Percentiles rank a stretch among this genome's conserved stretches.
phyloP scores from a whole-genome alignment of 2,329 filamentous ascomycete species.

The Aspergillus cejpii region DNA sequence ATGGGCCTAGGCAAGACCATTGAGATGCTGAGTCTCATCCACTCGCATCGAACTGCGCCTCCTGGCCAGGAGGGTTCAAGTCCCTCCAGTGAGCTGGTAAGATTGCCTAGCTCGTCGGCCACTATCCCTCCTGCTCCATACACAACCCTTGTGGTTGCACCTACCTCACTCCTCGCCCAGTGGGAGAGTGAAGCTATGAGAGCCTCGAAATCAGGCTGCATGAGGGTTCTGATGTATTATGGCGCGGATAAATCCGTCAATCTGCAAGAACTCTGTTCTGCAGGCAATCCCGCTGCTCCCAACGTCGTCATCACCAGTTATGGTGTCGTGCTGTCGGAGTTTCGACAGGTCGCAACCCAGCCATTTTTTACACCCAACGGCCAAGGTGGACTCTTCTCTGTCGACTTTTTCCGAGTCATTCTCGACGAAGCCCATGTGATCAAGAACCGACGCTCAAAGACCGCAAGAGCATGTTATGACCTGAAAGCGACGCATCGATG shows the following conservation, averaged over 20 bases:
- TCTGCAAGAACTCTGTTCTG: slow-evolving; percentile 69
- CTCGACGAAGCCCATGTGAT: slow-evolving; percentile 93
- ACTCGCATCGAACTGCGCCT: slow-evolving; percentile 64
- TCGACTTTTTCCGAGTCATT: slow-evolving; percentile 92
- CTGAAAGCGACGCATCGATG: slow-evolving; percentile 79
- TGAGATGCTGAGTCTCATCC: slow-evolving; percentile 91
- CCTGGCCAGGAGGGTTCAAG: slow-evolving; percentile 26
- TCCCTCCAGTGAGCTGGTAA: slow-evolving; percentile 56
- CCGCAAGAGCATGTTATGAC: slow-evolving; percentile 89
- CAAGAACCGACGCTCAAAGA: slow-evolving; percentile 86
- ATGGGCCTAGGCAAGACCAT: slow-evolving; percentile 99
- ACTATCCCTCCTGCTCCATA: slow-evolving; percentile 65
- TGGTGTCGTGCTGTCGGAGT: slow-evolving; percentile 84
- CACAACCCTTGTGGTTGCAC: slow-evolving; percentile 91
- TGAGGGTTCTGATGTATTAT: slow-evolving; percentile 87
- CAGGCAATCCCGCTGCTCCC: slow-evolving; percentile 69
- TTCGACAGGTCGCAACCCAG: slow-evolving; percentile 55
- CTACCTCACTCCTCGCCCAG: slow-evolving; percentile 91
- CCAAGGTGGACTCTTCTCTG: slow-evolving; percentile 73
- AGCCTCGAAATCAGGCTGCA: slow-evolving; percentile 72
- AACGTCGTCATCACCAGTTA: slow-evolving; percentile 95
- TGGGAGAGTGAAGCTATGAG: slow-evolving; percentile 95
- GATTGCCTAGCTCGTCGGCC: slow-evolving; percentile 53
- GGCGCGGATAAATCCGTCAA: slow-evolving; percentile 76
- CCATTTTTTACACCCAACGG: slow-evolving; percentile 44